Evolutionary conservation across 73 alveolate genomes (phyloP), one percentile per base, ranked within the genome.

Genomic region (Paramecium tetraurelia): DNA sequence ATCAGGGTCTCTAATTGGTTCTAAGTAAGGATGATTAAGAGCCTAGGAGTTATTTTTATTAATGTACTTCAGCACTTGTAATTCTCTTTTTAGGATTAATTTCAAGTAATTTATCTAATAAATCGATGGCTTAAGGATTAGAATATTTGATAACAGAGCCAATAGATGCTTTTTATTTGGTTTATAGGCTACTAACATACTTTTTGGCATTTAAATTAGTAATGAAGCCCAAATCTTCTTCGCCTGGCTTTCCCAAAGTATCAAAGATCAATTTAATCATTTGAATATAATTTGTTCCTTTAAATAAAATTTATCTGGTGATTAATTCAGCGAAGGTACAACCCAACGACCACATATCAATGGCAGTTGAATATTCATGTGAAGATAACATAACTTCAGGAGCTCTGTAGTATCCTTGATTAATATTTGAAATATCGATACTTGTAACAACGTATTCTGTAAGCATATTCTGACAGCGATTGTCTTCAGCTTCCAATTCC

Each of bases 331-430:
- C 98, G 86, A 95, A 95, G 18, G 96, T 89, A 85, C 98, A 95
- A 16, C 97, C 98, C 36, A 95, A 95, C 20, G 95, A 86, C 98
- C 98, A 95, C 43, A 95, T 95, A 58, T 95, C 98, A n/a, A 94
- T 92, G 50, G 96, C 93, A 59, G 94, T 94, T 10, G 95, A 77
- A 85, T 95, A 95, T 46, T 86, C 95, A 53, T 95, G 96, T 12
- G 93, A 58, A 27, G 94, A 86, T 33, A 94, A 72, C 96, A 95
- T 92, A 3, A 94, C 93, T 93, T 95, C 98, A 11, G 98, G 98
- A 12, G 98, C 97, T 75, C 98, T 92, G 85, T 95, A 95, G 85
- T 86, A 95, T 76, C 97, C 84, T 63, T 11, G 11, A 22, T 31
- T 21, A 63, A 31, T 12, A 63, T 63, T 27, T 16, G 18, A 53